phyloP scores from a whole-genome alignment of 768 basidiomycete species.

The Leccinum arenicola region DNA sequence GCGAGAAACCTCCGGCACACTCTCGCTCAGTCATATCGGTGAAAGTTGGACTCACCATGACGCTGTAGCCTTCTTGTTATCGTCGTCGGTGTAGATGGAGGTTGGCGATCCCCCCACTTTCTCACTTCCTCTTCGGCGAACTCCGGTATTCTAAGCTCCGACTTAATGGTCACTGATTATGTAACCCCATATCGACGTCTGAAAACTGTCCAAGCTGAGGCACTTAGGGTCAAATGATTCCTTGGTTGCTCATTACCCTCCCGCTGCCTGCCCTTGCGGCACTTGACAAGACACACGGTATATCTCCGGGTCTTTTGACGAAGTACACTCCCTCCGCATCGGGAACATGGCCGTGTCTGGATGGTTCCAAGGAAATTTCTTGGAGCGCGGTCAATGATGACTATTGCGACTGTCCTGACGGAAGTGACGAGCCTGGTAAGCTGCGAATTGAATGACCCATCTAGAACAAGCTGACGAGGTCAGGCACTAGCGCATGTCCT shows the following conservation, averaged over 20 bases:
- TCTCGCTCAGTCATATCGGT: neutral
- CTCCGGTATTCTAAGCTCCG: slow-evolving; percentile 25
- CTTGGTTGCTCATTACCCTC: slow-evolving; percentile 44
- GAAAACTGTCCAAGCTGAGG: neutral
- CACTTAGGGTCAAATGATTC: slow-evolving; percentile 38
- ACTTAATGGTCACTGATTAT: slow-evolving; percentile 12
- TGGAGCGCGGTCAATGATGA: slow-evolving; percentile 90
- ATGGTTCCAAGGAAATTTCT: slow-evolving; percentile 73
- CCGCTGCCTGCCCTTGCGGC: slow-evolving; percentile 40
- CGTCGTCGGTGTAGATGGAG: slow-evolving; percentile 25
- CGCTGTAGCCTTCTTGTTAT: slow-evolving; percentile 23
- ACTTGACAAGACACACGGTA: slow-evolving; percentile 53
- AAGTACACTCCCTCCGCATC: slow-evolving; percentile 53
- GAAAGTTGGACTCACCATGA: slow-evolving; percentile 29
- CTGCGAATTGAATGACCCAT: slow-evolving; percentile 4
- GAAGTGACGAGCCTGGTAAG: slow-evolving; percentile 92
- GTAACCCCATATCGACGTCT: slow-evolving; percentile 14
- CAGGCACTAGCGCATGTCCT: slow-evolving; percentile 84
- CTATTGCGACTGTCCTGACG: slow-evolving; percentile 91
- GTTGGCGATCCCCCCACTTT: neutral
- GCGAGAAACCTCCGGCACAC: neutral
- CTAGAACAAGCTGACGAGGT: slow-evolving; percentile 7
- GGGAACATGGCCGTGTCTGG: slow-evolving; percentile 74
- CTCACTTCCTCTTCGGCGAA: slow-evolving; percentile 12
- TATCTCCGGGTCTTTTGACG: slow-evolving; percentile 49